Conservation (phyloP, 1,284 basidiomycete genomes). For the Lentinula novae-zelandiae region DNA sequence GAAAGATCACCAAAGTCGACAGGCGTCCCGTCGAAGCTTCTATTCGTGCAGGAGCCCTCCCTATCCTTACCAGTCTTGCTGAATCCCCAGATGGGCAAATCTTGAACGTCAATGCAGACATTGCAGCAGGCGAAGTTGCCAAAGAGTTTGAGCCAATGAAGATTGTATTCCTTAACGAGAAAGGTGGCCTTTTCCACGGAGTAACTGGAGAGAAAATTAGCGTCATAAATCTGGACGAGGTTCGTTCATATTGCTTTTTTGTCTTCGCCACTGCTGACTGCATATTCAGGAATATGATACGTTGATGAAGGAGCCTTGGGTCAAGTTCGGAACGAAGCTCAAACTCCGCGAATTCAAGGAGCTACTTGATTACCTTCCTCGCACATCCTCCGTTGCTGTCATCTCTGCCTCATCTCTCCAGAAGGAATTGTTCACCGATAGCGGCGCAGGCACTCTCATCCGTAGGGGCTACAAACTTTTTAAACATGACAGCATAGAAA, state of each 20-base stretch:
- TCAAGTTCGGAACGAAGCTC: constrained; percentile 99
- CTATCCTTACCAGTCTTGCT: constrained; percentile 89
- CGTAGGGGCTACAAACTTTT: constrained; percentile 98
- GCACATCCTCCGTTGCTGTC: constrained; percentile 97
- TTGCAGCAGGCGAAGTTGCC: constrained; percentile 92
- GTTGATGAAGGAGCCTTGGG: constrained; percentile 99
- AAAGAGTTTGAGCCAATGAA: constrained; percentile 98
- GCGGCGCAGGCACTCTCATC: constrained; percentile 95
- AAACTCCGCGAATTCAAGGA: constrained; percentile 99
- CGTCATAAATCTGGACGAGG: constrained; percentile 97
- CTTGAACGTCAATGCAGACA: constrained; percentile 95
- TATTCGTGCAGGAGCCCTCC: constrained; percentile 89
- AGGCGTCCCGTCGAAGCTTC: constrained; percentile 94
- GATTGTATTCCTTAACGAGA: constrained; percentile 98
- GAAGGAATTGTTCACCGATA: constrained; percentile 98
- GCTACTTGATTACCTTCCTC: constrained; percentile 95
- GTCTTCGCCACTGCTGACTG: constrained; percentile 3
- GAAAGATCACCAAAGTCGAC: constrained; percentile 89
- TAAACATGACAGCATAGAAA: constrained; percentile 81
- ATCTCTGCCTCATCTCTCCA: constrained; percentile 93
- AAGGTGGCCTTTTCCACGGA: constrained; percentile 97
- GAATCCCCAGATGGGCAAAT: constrained; percentile 92
- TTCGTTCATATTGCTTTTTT: constrained; percentile 26
- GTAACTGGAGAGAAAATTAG: constrained; percentile 93
- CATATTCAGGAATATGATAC: constrained; percentile 82